Conservation (phyloP, 2,329 filamentous ascomycete species). For the Thielaviopsis punctulata region DNA sequence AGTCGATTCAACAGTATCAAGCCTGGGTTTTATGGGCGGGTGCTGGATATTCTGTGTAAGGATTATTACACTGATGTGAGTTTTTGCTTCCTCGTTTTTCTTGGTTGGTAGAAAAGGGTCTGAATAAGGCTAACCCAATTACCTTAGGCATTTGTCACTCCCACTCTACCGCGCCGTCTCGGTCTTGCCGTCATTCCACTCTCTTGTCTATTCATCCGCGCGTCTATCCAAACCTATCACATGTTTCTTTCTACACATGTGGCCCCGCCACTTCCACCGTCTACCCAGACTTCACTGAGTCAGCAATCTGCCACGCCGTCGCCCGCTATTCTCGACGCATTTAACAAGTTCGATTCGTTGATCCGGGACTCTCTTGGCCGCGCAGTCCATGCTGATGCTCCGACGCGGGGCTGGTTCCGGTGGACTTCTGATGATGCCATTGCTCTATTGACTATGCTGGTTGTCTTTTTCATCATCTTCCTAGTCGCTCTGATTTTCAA, state of each 20-base stretch:
- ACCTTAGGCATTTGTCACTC: slow-evolving; percentile 64
- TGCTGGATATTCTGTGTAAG: slow-evolving; percentile 85
- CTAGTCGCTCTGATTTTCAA: slow-evolving; percentile 72
- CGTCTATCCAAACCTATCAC: slow-evolving; percentile 88
- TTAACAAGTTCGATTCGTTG: slow-evolving; percentile 62
- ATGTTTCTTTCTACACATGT: slow-evolving; percentile 90
- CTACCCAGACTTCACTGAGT: slow-evolving; percentile 46
- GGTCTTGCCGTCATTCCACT: slow-evolving; percentile 84
- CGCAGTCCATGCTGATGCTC: slow-evolving; percentile 36
- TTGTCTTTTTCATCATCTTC: slow-evolving; percentile 73
- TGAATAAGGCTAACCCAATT: slow-evolving; percentile 12
- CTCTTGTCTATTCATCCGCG: slow-evolving; percentile 86
- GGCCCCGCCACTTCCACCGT: slow-evolving; percentile 51
- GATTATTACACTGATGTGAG: slow-evolving; percentile 90
- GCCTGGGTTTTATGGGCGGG: slow-evolving; percentile 72
- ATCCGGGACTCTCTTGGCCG: slow-evolving; percentile 61
- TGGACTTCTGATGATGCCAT: slow-evolving; percentile 59
- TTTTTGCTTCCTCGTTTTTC: too few relatives aligned
- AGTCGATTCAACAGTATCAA: slow-evolving; percentile 98
- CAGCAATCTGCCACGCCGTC: slow-evolving; percentile 48
- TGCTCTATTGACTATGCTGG: slow-evolving; percentile 61
- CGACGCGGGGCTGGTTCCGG: slow-evolving; percentile 28
- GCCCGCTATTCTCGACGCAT: slow-evolving; percentile 56
- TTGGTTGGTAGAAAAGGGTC: too few relatives aligned
- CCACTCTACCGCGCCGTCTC: slow-evolving; percentile 74